phyloP scores from a whole-genome alignment of 2,329 filamentous ascomycete species.

The Colletotrichum sp. region DNA sequence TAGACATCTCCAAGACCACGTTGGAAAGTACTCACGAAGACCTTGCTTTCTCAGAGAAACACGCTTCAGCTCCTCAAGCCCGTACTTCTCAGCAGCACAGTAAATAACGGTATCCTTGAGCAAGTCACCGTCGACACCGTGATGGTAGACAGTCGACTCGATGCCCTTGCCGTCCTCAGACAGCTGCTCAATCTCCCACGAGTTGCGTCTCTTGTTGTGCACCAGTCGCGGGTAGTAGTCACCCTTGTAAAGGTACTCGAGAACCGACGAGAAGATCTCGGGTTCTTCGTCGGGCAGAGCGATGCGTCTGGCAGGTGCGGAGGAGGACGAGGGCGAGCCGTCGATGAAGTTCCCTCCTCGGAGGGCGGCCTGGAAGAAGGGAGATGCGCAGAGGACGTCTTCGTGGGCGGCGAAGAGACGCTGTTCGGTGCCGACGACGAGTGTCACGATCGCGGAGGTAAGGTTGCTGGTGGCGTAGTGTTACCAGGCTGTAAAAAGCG shows the following conservation, averaged over 20 bases:
- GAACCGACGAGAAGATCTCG: constrained; percentile 86
- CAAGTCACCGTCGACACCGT: constrained; percentile 68
- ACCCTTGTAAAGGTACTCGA: constrained; percentile 93
- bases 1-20: neutral
- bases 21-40: constrained; percentile 62
- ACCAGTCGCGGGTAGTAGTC: constrained; percentile 87
- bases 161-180: constrained; percentile 51
- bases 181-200: constrained; percentile 79
- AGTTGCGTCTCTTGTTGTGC: constrained; percentile 81
- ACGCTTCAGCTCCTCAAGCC: constrained; percentile 82
- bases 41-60: constrained; percentile 89
- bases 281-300: constrained; percentile 85
- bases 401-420: constrained; percentile 92
- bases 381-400: constrained; percentile 78
- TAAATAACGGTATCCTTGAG: constrained; percentile 92
- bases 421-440: constrained; percentile 81
- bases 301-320: constrained; percentile 64
- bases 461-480: too few species aligned
- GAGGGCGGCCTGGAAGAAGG: constrained; percentile 76
- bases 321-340: constrained; percentile 38
- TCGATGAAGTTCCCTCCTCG: constrained; percentile 69
- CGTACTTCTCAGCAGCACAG: constrained; percentile 85
- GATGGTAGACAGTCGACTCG: constrained; percentile 74
- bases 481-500: neutral
- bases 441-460: constrained; percentile 76